Conservation (phyloP, 768 basidiomycete species). For the Lentinus tigrinus region DNA sequence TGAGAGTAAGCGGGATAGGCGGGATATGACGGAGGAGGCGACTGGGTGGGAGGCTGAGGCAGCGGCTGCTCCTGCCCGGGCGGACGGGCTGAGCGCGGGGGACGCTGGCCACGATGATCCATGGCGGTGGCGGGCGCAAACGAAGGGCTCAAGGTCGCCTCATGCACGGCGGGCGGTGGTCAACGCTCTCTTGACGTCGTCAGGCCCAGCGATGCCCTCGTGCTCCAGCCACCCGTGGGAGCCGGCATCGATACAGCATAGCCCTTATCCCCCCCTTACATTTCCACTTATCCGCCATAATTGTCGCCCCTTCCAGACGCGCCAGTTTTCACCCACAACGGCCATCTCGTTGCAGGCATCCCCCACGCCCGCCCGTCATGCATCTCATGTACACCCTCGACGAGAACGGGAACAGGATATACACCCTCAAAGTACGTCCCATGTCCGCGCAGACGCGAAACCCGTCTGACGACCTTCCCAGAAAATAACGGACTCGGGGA, state of each 20-base stretch:
- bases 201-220: conserved; percentile 9
- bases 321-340: background rate
- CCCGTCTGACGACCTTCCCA: conserved; percentile 32
- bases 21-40: conserved; percentile 25
- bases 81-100: conserved; percentile 36
- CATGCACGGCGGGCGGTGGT: conserved; percentile 24
- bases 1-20: conserved; percentile 21
- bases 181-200: conserved; percentile 12
- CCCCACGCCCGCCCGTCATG: conserved; percentile 50
- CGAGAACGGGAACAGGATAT: conserved; percentile 73
- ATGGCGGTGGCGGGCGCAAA: conserved; percentile 22
- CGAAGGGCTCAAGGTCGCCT: conserved; percentile 18
- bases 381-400: conserved; percentile 96
- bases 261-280: background rate
- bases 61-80: conserved; percentile 29
- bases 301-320: no score
- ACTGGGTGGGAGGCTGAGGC: conserved; percentile 21
- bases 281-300: background rate
- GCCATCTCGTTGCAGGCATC: background rate
- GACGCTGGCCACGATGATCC: conserved; percentile 36
- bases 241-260: background rate
- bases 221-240: no score
- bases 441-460: background rate
- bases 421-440: conserved; percentile 84
- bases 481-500: conserved; percentile 84